These are phyloP conservation scores for Lactarius trivialis DNA, from an alignment of 768 basidiomycete genomes.

Conservation along the genomic window DNA sequence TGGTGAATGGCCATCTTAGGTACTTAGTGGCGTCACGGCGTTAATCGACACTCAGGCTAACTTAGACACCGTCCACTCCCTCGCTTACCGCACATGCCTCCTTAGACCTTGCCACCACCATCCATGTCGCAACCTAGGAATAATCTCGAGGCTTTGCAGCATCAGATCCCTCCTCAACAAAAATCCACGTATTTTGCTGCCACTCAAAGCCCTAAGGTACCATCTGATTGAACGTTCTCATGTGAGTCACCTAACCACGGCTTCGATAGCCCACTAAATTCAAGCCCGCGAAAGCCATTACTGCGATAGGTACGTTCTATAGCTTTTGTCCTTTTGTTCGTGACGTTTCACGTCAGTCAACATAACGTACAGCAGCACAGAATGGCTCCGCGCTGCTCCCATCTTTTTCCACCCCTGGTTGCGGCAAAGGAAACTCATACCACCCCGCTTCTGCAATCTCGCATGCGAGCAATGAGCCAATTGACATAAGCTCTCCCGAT, in stretches of 20 bases:
- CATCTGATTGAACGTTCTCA: neutral
- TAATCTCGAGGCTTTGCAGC: constrained; percentile 23
- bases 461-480: constrained; percentile 11
- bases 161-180: constrained; percentile 11
- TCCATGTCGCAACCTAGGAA: constrained; percentile 24
- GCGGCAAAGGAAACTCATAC: constrained; percentile 15
- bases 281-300: constrained; percentile 20
- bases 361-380: neutral
- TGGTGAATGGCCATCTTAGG: neutral
- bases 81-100: neutral
- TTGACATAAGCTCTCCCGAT: constrained; percentile 17
- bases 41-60: neutral
- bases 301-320: neutral
- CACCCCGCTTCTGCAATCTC: neutral
- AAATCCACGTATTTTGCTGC: constrained; percentile 12
- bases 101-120: neutral
- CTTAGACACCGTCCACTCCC: neutral
- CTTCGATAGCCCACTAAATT: constrained; percentile 18
- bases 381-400: neutral
- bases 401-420: constrained; percentile 13
- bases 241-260: neutral
- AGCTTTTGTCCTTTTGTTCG: neutral
- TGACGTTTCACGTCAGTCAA: neutral
- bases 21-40: neutral
- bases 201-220: constrained; percentile 14